phyloP scores from a whole-genome alignment of 1,284 basidiomycete species.

The Serendipita sp. region DNA sequence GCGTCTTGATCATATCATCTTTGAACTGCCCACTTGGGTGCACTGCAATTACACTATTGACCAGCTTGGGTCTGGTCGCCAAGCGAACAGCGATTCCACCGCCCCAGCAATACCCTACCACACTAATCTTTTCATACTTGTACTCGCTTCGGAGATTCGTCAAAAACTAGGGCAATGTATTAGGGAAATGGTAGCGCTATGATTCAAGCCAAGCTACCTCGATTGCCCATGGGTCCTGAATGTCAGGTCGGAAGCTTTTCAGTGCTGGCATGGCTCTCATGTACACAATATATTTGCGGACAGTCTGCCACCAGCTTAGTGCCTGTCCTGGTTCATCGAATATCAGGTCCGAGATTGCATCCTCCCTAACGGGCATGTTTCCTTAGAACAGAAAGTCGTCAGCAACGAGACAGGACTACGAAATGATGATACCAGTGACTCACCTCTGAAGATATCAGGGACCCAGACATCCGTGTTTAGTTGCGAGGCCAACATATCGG shows the following conservation, averaged over 20 bases:
- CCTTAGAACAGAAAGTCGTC: background rate
- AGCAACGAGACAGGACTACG: background rate
- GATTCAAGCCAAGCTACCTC: background rate
- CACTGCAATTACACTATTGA: background rate
- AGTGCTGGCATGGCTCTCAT: background rate
- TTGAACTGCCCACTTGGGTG: background rate
- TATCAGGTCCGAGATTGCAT: background rate
- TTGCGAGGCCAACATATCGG: background rate
- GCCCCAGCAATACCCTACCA: constrained; percentile 5
- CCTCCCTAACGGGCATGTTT: background rate
- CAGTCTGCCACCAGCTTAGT: too few species aligned
- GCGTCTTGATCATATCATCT: background rate
- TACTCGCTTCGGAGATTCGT: background rate
- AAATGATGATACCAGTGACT: background rate
- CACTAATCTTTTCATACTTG: background rate
- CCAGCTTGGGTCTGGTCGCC: background rate
- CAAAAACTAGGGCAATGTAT: background rate
- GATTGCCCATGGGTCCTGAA: background rate
- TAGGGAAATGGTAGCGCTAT: background rate
- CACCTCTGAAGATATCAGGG: constrained; percentile 1
- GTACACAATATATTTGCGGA: too few species aligned
- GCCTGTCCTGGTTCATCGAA: background rate
- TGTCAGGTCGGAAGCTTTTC: background rate
- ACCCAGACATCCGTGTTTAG: background rate
- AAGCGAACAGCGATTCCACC: background rate